Base-by-base conservation (phyloP, 768 basidiomycete genomes). In the Baorangia bicolor region DNA sequence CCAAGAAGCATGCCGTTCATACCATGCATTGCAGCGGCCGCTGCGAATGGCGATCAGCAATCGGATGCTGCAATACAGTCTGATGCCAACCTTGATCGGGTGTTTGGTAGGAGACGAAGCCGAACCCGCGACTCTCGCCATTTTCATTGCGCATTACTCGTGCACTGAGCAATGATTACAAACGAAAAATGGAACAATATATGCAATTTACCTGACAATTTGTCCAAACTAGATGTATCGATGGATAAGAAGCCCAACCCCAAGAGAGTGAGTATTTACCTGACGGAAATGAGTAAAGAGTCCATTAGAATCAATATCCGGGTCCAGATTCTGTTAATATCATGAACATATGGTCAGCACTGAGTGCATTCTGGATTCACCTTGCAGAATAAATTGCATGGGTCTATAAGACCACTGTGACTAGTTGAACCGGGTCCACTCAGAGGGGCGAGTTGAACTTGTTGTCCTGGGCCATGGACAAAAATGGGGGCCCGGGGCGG, bases 331-430 rank as follows among this genome's bases (percentile, higher is more conserved):
- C 91, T 95, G 66, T 53, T 50, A 62, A 41, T 28, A 16, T 21
- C 25, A 27, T 51, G 37, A 56, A 51, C 23, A 13, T 13, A 40
- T 10, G 53, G 28, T 58, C 47, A 47, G 39, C 27, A 49, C 21
- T 31, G 30, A n/a, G 28, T 30, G 8, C 2, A 63, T 76, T 16
- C 9, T 12, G 5, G 31, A 37, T 40, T 55, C 9, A 90, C 89
- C 78, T 92, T 92, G 80, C 88, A 91, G 71, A 94, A 94, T 44
- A 94, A 73, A 67, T 93, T 93, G 78, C 91, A 94, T 0, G 92
- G 92, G 71, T 93, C 92, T 57, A 93, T 92, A 27, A 94, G 77
- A 20, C 92, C 92, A 59, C 90, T 92, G 65, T 92, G 89, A 65
- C 90, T 92, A 51, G 62, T 82, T 34, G 89, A 86, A n/a, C 90